Base-by-base conservation (phyloP, 192 early-diverging fungal species). In the Entophlyctis luteolus region DNA sequence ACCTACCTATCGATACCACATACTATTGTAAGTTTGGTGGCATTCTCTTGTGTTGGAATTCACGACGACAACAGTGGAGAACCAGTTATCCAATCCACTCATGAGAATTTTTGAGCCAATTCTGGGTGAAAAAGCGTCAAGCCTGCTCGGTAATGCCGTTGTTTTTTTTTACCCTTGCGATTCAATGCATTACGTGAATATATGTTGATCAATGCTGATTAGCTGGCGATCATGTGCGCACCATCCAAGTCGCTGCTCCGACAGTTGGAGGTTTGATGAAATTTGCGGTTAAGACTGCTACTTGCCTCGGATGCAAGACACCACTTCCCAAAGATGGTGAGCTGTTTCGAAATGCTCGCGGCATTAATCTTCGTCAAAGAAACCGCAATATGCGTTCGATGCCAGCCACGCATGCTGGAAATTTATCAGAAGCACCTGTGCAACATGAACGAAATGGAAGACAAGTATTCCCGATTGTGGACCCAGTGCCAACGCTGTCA, bases 401-500 rank as follows among this genome's bases (percentile, higher is more conserved):
- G 95, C 77, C 79, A 73, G 55, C 77, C 79, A 2, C 81, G 81
- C 20, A 67, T 88, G 39, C 81, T 86, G 3, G 90, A 93, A 62
- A 71, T 98, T 35, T 97, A 96, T 63, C 72, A 79, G 38, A 85
- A 87, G 56, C 88, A 95, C 63, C 70, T 89, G 42, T 79, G 79
- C 25, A 72, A 78, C 3, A 84, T 92, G 35, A 92, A 87, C 52
- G 80, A 84, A 59, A 75, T 88, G 1, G 91, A 93, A 70, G 80
- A 83, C 4, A 81, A 84, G 25, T 98, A 86, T 73, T 86, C 93
- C 3, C 78, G 93, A 20, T 81, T 97, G 31, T 98, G 96, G 96
- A 98, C 96, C 23, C 94, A 97, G 72, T 98, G 96, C 71, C 96
- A 98, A 77, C 81, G 91, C 36, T 98, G 96, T 68, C 95, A 97